Conservation (phyloP, 768 basidiomycete genomes). For the Lactifluus subvellereus region DNA sequence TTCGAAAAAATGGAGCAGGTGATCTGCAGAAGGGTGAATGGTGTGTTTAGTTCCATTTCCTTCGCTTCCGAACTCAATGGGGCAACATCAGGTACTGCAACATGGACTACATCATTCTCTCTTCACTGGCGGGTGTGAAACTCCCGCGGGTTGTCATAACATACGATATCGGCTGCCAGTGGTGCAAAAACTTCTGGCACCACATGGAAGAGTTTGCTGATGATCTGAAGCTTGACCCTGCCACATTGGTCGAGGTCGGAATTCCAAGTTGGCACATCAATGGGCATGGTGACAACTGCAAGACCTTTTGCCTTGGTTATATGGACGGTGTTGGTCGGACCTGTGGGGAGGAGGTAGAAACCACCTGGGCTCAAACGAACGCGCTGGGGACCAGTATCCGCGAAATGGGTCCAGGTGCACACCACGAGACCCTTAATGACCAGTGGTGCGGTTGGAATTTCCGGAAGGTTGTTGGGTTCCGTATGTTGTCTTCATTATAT, state of each 20-base stretch:
- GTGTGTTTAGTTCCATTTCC: neutral
- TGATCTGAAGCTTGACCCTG: neutral
- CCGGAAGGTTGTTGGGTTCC: slow-evolving; percentile 7
- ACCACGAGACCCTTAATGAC: slow-evolving; percentile 21
- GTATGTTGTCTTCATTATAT: neutral
- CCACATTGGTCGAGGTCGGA: neutral
- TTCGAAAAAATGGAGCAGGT: neutral
- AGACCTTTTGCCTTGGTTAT: slow-evolving; percentile 22
- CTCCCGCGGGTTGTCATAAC: neutral
- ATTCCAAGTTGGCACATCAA: slow-evolving; percentile 20
- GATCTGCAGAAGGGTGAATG: slow-evolving; percentile 1
- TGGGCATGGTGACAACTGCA: slow-evolving; percentile 23
- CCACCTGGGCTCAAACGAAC: slow-evolving; percentile 23
- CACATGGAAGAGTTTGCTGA: neutral
- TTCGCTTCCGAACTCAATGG: neutral
- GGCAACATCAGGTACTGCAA: neutral
- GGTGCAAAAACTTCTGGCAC: slow-evolving; percentile 1
- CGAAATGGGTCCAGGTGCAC: slow-evolving; percentile 19
- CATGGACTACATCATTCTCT: neutral
- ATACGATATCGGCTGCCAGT: slow-evolving; percentile 8
- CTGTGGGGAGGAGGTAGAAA: slow-evolving; percentile 25
- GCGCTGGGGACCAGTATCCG: slow-evolving; percentile 2
- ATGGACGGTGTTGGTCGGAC: slow-evolving; percentile 13
- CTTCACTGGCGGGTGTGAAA: neutral
- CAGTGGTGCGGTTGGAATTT: slow-evolving; percentile 17